Evolutionary conservation across 768 basidiomycete genomes (phyloP).

Genomic region (Macrolepiota fuliginosa): DNA sequence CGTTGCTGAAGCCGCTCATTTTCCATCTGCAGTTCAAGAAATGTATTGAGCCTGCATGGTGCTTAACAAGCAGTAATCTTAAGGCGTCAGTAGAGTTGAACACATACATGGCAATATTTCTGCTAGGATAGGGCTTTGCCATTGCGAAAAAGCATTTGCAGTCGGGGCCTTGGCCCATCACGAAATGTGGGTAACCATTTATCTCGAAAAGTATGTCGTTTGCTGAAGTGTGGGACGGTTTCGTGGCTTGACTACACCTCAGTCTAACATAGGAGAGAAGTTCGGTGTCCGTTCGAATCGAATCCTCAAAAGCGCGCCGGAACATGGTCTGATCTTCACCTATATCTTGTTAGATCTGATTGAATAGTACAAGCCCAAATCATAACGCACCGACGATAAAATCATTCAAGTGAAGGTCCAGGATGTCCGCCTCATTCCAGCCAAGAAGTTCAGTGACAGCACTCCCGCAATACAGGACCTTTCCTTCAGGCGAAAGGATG

Average conservation of each 20-base stretch:
- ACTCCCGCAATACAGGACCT: conserved; percentile 67
- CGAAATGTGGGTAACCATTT: conserved; percentile 59
- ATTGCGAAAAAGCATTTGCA: conserved; percentile 70
- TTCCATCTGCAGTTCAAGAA: conserved; percentile 84
- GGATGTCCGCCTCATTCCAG: conserved; percentile 70
- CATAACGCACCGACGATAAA: conserved; percentile 56
- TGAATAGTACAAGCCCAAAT: background rate
- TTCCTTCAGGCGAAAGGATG: conserved; percentile 59
- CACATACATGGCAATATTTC: conserved; percentile 64
- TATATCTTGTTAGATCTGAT: conserved; percentile 22
- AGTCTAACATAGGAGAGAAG: conserved; percentile 62
- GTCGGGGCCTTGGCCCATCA: conserved; percentile 29
- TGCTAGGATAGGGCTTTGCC: conserved; percentile 75
- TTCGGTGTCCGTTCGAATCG: conserved; percentile 46
- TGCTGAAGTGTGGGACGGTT: conserved; percentile 21
- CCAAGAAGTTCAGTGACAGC: conserved; percentile 72
- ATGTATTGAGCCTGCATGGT: conserved; percentile 57
- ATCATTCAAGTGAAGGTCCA: conserved; percentile 64
- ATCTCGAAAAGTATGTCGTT: conserved; percentile 69
- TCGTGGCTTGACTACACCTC: conserved; percentile 37
- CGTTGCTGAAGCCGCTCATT: conserved; percentile 77
- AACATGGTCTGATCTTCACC: conserved; percentile 61
- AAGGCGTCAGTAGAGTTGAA: background rate
- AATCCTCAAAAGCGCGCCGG: conserved; percentile 52
- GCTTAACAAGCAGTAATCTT: background rate